A percentile compares a stretch with the other conserved stretches of the same genome.
These are phyloP conservation scores for Pythium oligandrum DNA, from an alignment of 352 stramenopile species.

Conservation along the genomic window DNA sequence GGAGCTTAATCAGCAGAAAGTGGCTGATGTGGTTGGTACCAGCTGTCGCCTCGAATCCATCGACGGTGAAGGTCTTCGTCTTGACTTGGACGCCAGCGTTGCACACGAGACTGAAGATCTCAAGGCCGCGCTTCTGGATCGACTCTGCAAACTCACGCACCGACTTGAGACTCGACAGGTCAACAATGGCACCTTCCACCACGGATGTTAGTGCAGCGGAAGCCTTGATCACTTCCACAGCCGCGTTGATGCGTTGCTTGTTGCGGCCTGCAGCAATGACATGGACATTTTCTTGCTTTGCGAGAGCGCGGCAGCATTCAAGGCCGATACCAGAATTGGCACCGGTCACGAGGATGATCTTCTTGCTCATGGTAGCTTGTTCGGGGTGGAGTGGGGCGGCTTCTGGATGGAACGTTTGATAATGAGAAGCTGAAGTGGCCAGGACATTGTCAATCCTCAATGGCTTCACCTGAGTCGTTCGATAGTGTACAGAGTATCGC, in stretches of 20 bases:
- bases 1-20: constrained; percentile 27
- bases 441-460: too few species aligned
- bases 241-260: constrained; percentile 18
- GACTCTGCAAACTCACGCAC: constrained; percentile 18
- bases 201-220: neutral
- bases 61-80: constrained; percentile 14
- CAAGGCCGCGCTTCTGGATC: constrained; percentile 14
- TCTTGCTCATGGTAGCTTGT: neutral
- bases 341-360: constrained; percentile 29
- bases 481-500: too few species aligned
- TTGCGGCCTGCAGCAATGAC: constrained; percentile 27
- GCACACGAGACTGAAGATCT: constrained; percentile 29
- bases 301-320: constrained; percentile 20
- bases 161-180: constrained; percentile 26
- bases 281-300: constrained; percentile 17
- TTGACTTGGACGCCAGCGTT: constrained; percentile 31
- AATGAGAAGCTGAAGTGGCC: too few species aligned
- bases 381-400: too few species aligned
- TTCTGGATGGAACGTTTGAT: too few species aligned
- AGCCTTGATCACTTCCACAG: constrained; percentile 10
- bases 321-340: constrained; percentile 28
- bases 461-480: too few species aligned
- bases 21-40: constrained; percentile 36
- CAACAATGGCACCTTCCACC: constrained; percentile 23
- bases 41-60: constrained; percentile 37